phyloP scores from a whole-genome alignment of 192 early-diverging fungal genomes.

The Linnemannia exigua region DNA sequence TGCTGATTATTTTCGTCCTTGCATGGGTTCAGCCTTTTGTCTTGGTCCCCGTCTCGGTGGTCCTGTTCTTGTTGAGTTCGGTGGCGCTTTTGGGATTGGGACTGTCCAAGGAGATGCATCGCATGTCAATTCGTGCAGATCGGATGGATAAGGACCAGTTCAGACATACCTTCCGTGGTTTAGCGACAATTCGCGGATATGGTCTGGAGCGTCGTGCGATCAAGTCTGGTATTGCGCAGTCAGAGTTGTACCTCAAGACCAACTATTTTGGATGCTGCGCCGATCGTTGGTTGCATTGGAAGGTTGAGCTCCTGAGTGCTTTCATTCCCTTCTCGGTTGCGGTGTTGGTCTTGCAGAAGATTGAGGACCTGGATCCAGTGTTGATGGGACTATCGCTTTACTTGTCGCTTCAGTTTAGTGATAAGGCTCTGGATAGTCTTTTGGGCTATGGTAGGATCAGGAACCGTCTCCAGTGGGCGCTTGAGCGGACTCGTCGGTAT shows the following conservation, averaged over 20 bases:
- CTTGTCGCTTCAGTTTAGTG: constrained; percentile 50
- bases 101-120: constrained; percentile 55
- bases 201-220: constrained; percentile 51
- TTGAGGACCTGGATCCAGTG: constrained; percentile 40
- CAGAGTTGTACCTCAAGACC: constrained; percentile 49
- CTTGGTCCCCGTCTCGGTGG: constrained; percentile 19
- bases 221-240: constrained; percentile 44
- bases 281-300: constrained; percentile 56
- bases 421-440: constrained; percentile 26
- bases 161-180: constrained; percentile 51
- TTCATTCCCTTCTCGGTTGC: constrained; percentile 46
- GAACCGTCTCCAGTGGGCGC: constrained; percentile 53
- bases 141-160: constrained; percentile 57
- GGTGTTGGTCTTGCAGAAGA: constrained; percentile 19
- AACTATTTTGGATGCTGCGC: constrained; percentile 48
- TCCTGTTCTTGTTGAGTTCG: constrained; percentile 37
- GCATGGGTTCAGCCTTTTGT: constrained; percentile 24
- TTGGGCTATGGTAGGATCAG: constrained; percentile 45
- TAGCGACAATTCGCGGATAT: constrained; percentile 50
- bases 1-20: constrained; percentile 30
- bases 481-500: constrained; percentile 48
- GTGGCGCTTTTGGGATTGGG: constrained; percentile 38
- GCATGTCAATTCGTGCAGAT: constrained; percentile 52
- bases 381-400: constrained; percentile 43
- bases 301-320: constrained; percentile 42